Conservation (phyloP, 2,329 filamentous ascomycete genomes). For the Beauveria asiatica region DNA sequence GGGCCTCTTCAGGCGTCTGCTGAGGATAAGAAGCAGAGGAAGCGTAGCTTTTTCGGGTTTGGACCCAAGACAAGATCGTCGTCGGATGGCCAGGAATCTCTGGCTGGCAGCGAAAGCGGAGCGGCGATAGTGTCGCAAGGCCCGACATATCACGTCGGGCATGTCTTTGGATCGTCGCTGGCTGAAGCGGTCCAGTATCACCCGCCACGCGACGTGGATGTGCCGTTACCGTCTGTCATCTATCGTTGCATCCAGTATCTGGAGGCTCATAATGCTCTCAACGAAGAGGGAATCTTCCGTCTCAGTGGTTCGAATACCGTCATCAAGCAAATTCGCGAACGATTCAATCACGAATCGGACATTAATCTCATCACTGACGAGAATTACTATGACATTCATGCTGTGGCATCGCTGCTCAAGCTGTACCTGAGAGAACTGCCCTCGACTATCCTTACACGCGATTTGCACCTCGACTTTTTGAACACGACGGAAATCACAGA, state of each 20-base stretch:
- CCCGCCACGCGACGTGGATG: conserved; percentile 60
- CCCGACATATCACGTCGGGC: conserved; percentile 46
- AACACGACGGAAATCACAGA: conserved; percentile 72
- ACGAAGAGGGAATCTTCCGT: conserved; percentile 92
- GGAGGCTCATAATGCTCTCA: conserved; percentile 67
- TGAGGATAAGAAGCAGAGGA: conserved; percentile 75
- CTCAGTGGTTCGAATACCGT: conserved; percentile 94
- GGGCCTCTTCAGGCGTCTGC: conserved; percentile 37
- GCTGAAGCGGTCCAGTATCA: conserved; percentile 80
- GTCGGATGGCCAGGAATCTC: conserved; percentile 48
- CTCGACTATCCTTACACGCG: conserved; percentile 80
- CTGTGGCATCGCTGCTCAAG: conserved; percentile 88
- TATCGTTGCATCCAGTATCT: conserved; percentile 95
- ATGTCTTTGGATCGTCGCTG: conserved; percentile 78
- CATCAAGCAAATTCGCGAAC: conserved; percentile 82
- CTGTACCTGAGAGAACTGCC: conserved; percentile 89
- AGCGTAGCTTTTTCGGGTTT: conserved; percentile 68
- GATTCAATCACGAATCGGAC: conserved; percentile 90
- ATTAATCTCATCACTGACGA: conserved; percentile 76
- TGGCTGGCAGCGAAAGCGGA: conserved; percentile 40
- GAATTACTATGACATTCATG: conserved; percentile 90
- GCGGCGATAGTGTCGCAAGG: conserved; percentile 29
- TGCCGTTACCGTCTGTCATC: conserved; percentile 81
- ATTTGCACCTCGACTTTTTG: conserved; percentile 83
- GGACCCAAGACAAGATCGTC: conserved; percentile 52